Conservation (phyloP, 345 rosid species). For the Garcia nutans region DNA sequence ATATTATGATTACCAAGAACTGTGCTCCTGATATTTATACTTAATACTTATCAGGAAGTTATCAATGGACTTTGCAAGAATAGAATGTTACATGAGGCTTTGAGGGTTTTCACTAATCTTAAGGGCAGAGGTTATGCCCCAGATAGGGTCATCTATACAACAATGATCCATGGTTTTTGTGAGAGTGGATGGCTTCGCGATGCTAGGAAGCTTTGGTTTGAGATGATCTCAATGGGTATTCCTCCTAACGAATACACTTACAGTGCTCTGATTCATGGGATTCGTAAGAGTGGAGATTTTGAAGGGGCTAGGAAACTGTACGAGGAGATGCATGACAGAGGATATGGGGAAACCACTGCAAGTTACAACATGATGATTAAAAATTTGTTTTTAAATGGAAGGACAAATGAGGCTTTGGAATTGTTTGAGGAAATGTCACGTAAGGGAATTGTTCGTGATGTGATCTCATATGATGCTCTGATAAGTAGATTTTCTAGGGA, state of each 20-base stretch:
- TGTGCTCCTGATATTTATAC: constrained; percentile 38
- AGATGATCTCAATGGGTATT: constrained; percentile 47
- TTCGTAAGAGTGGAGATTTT: constrained; percentile 29
- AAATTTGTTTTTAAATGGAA: constrained; percentile 43
- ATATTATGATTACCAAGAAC: constrained; percentile 43
- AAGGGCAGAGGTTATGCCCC: constrained; percentile 55
- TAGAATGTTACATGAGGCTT: constrained; percentile 34
- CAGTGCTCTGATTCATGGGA: constrained; percentile 38
- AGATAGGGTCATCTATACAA: constrained; percentile 41
- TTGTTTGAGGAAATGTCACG: constrained; percentile 54
- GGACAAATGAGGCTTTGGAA: constrained; percentile 41
- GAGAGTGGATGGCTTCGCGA: constrained; percentile 29
- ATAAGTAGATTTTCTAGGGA: constrained; percentile 48
- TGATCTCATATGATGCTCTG: constrained; percentile 47
- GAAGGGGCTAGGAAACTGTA: constrained; percentile 35
- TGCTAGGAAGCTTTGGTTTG: constrained; percentile 50
- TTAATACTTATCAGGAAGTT: constrained; percentile 49
- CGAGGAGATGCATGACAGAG: constrained; percentile 45
- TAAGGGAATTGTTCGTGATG: constrained; percentile 47
- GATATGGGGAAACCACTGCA: constrained; percentile 42
- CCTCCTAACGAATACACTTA: constrained; percentile 42
- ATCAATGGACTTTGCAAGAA: constrained; percentile 50
- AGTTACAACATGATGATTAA: constrained; percentile 52
- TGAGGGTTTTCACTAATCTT: constrained; percentile 43
- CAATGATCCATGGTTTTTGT: constrained; percentile 47